These are phyloP conservation scores for Globomyces pollinis-pini DNA, from an alignment of 192 early-diverging fungal genomes.

Conservation along the genomic window DNA sequence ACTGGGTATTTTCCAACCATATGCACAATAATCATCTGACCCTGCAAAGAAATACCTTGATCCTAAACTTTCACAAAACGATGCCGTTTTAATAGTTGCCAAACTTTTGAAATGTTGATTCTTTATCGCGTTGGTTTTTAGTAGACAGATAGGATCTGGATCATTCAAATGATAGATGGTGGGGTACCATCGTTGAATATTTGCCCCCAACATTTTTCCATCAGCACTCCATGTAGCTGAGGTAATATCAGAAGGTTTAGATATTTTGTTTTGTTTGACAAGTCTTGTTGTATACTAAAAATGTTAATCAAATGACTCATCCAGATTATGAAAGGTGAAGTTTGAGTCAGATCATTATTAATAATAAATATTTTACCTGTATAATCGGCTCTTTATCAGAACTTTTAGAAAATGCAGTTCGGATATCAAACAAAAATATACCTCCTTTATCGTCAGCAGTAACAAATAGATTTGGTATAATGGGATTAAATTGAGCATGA, in stretches of 20 bases:
- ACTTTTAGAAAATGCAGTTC: too few relatives aligned
- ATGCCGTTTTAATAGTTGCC: slow-evolving; percentile 4
- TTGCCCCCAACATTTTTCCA: neutral
- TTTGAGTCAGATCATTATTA: too few relatives aligned
- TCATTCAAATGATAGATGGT: slow-evolving; percentile 4
- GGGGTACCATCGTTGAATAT: slow-evolving; percentile 1
- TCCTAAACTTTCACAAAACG: neutral
- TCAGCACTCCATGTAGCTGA: slow-evolving; percentile 3
- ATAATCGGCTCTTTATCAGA: too few relatives aligned
- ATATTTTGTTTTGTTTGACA: neutral
- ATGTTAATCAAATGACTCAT: neutral
- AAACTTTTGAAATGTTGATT: neutral
- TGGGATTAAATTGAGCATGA: slow-evolving; percentile 4
- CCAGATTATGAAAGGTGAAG: neutral
- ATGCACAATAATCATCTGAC: neutral
- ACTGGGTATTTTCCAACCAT: slow-evolving; percentile 4
- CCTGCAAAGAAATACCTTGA: slow-evolving; percentile 1
- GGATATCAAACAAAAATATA: slow-evolving; percentile 1
- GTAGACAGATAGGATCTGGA: neutral
- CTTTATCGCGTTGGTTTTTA: neutral
- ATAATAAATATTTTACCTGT: too few relatives aligned
- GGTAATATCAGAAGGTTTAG: neutral
- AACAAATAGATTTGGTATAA: neutral
- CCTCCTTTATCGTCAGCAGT: slow-evolving; percentile 2
- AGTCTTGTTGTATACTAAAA: neutral